Evolutionary conservation across 768 basidiomycete genomes (phyloP), one percentile per base, ranked within the genome.

Genomic region (Sporobolomyces roseus): DNA sequence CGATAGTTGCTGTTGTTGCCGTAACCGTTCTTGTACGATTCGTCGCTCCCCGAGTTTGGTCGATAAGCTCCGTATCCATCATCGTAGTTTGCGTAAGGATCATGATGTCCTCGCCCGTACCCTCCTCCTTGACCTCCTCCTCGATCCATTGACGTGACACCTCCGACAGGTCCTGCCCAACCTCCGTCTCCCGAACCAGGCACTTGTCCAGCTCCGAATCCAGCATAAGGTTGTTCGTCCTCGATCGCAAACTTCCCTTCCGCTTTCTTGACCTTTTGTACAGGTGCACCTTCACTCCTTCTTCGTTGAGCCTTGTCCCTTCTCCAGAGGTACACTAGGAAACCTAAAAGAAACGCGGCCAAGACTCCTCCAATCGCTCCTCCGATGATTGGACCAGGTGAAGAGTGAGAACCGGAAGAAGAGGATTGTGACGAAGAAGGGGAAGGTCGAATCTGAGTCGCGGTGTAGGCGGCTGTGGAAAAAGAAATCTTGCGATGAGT

Each of bases 241-340:
- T 72, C 71, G 36, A 68, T 65, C 25, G 62, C 62, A 48, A 65
- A 61, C 66, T 72, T 72, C 21, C 71, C 71, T 14, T 68, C 66
- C 13, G 66, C 59, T 30, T 53, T 51, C 59, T 62, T 68, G 17
- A 65, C 66, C 36, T 68, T 68, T 16, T 65, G 48, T 16, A 68
- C 63, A 1, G 58, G 51, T 17, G 50, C 65, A 4, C 62, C 71
- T 29, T 60, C 71, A 25, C 60, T 61, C 36, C 66, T 38, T 41
- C 46, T 41, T 9, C 59, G 49, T 21, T 38, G 36, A 9, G 56
- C 33, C 46, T 65, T 61, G 43, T 72, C 71, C 1, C 66, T 52
- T 13, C 66, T 35, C 66, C 66, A 72, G 29, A 72, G 66, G 63
- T 65, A 72, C 50, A 72, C 21, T 27, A 72, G 60, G 61, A 72